A percentile compares a stretch with the other conserved stretches of the same genome.
Evolutionary conservation across 331 rosid species (phyloP).

Genomic region (Dryas integrifolia): DNA sequence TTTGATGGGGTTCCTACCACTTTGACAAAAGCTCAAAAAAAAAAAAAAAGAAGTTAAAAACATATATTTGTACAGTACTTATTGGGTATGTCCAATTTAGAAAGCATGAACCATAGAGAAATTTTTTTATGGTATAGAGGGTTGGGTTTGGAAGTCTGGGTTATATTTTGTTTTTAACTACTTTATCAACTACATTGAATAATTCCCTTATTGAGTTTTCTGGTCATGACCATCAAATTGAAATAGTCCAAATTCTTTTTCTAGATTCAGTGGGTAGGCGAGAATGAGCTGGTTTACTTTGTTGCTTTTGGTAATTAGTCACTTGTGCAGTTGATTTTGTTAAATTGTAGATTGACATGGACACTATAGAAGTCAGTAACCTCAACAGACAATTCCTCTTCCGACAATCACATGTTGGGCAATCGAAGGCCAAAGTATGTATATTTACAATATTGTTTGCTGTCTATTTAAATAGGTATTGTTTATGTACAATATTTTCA

Average conservation of each 20-base stretch:
- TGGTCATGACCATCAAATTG: not conserved
- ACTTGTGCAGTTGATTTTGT: conserved; percentile 23
- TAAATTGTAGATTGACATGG: conserved; percentile 90
- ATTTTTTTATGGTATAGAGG: too few species aligned
- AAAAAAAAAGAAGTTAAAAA: too few species aligned
- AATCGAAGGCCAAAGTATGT: conserved; percentile 88
- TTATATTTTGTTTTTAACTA: not conserved
- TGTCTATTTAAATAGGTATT: conserved; percentile 18
- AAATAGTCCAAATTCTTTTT: not conserved
- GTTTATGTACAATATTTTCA: conserved; percentile 33
- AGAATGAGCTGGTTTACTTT: conserved; percentile 10
- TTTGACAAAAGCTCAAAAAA: not conserved
- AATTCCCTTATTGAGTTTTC: not conserved
- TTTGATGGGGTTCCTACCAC: not conserved
- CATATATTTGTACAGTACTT: not conserved
- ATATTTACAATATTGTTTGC: conserved; percentile 7
- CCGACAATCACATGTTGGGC: conserved; percentile 95
- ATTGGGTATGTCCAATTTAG: conserved; percentile 5
- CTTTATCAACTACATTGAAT: not conserved
- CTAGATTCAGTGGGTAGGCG: conserved; percentile 13
- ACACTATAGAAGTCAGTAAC: conserved; percentile 99
- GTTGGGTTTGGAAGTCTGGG: not conserved
- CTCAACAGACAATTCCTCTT: conserved; percentile 97
- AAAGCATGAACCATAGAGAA: not conserved
- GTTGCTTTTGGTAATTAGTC: not conserved